These are phyloP conservation scores for Wickerhamiella nectarea DNA, from an alignment of 805 yeast genomes.

Conservation along the genomic window DNA sequence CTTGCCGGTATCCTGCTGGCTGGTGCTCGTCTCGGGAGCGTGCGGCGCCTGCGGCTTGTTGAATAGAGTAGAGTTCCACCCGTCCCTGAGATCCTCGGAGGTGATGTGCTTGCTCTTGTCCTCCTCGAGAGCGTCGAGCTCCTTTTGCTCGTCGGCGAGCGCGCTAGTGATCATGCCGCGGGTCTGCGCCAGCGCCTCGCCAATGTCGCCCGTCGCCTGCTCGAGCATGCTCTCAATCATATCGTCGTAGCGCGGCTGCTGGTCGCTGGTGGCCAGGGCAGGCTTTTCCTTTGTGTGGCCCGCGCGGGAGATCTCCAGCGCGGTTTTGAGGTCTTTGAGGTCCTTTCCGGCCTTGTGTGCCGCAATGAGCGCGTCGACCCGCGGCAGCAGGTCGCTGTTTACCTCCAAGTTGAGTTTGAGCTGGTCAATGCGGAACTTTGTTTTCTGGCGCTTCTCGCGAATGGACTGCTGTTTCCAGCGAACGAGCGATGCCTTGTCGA, in stretches of 20 bases:
- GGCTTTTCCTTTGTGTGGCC: constrained; percentile 22
- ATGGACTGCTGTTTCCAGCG: constrained; percentile 96
- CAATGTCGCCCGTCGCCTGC: constrained; percentile 44
- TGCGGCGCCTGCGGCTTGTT: constrained; percentile 34
- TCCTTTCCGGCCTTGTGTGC: constrained; percentile 28
- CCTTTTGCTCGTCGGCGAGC: constrained; percentile 53
- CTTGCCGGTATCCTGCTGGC: not conserved
- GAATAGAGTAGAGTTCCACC: constrained; percentile 74
- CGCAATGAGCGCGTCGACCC: constrained; percentile 52
- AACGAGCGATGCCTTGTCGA: constrained; percentile 83
- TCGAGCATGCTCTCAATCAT: constrained; percentile 82
- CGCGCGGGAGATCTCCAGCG: constrained; percentile 18
- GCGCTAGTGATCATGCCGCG: constrained; percentile 34
- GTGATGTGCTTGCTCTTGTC: constrained; percentile 69
- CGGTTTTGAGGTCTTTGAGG: constrained; percentile 15
- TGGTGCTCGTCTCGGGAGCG: constrained; percentile 13
- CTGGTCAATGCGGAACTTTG: constrained; percentile 64
- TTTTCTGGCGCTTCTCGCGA: constrained; percentile 76
- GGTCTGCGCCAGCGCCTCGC: constrained; percentile 40
- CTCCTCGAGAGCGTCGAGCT: constrained; percentile 49
- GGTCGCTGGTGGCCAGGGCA: constrained; percentile 20
- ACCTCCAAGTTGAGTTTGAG: constrained; percentile 65
- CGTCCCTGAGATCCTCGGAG: constrained; percentile 83
- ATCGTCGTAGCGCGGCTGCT: constrained; percentile 54
- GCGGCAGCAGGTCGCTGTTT: constrained; percentile 58